Evolutionary conservation across 495 filamentous ascomycete genomes (phyloP), one percentile per base, ranked within the genome.

Genomic region (Xylaria flabelliformis): DNA sequence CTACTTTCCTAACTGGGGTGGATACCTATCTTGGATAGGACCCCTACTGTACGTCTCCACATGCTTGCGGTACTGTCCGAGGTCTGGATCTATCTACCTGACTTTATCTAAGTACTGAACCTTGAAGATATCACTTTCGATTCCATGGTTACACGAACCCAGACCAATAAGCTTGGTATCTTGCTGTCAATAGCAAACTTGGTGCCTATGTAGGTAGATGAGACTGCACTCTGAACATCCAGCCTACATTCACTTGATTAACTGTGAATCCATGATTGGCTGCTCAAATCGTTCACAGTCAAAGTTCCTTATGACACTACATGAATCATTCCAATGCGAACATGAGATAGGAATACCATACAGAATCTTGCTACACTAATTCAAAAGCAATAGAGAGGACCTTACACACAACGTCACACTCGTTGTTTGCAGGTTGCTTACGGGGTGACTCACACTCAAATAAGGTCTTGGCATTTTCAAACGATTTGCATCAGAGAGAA

Each of bases 21-120:
- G 46, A 7, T 48, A 10, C 46, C 19, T 13, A 50, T 7, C 1
- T 48, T n/a, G 46, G 5, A 48, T 17, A 50, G 46, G 48, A 51
- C 48, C 48, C 48, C 48, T 51, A 51, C 51, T 55, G 51, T 24
- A 41, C 41, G 42, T 48, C 39, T 29, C 61, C 61, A 64, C 61
- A 39, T 44, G 59, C 36, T 26, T 44, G 36, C 39, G 59, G 39
- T 64, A 4, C 39, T 39, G 21, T 1, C 39, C 61, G 36, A 46
- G 39, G 39, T 26, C 59, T 41, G 51, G 21, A 55, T 55, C 36
- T 39, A 55, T 13, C 12, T 55, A 4, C 8, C 9, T 36, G 36
- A 39, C 6, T 39, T 39, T 29, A 29, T 29, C 26, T 29, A 29
- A 1, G 0, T 36, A 36, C 34, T 36, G 34, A 36, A 36, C 7